phyloP scores from a whole-genome alignment of 495 filamentous ascomycete genomes.

The Penicillium goetzii region DNA sequence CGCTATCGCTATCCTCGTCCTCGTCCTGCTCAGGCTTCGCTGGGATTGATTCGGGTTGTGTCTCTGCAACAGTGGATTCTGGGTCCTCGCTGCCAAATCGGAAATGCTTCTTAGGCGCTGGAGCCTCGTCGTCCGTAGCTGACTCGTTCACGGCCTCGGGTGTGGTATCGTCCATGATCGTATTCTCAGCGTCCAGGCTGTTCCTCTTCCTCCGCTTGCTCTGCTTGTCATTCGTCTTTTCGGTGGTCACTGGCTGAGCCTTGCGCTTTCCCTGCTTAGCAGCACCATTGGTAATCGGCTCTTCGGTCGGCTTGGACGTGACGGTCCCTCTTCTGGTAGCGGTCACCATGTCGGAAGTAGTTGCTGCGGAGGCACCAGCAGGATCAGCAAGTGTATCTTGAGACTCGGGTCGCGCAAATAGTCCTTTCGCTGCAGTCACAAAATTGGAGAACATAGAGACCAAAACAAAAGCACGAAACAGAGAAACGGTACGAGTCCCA shows the following conservation, averaged over 20 bases:
- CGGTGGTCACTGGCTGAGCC: constrained; percentile 26
- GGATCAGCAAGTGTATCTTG: constrained; percentile 21
- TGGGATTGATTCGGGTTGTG: constrained; percentile 27
- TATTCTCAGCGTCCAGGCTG: constrained; percentile 30
- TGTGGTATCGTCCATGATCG: constrained; percentile 14
- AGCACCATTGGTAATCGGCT: constrained; percentile 25
- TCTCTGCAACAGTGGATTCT: constrained; percentile 31
- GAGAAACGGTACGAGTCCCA: constrained; percentile 7
- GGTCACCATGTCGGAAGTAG: constrained; percentile 43
- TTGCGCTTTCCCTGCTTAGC: constrained; percentile 43
- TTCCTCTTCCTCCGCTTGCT: constrained; percentile 47
- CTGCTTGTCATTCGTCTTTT: constrained; percentile 31
- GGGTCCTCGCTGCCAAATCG: constrained; percentile 54
- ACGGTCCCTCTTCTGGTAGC: constrained; percentile 38
- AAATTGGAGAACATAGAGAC: constrained; percentile 51
- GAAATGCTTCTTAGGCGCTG: constrained; percentile 39
- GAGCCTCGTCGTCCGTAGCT: constrained; percentile 20
- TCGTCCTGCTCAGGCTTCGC: constrained; percentile 30
- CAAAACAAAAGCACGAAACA: constrained; percentile 11
- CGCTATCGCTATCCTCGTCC: constrained; percentile 39
- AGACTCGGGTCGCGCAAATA: constrained; percentile 42
- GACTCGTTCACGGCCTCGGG: constrained; percentile 16
- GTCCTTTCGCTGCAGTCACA: constrained; percentile 50
- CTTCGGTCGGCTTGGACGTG: constrained; percentile 20
- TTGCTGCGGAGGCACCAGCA: constrained; percentile 25